Evolutionary conservation across 1,284 basidiomycete genomes (phyloP).

Genomic region (Anthracocystis panici-leucophaei): DNA sequence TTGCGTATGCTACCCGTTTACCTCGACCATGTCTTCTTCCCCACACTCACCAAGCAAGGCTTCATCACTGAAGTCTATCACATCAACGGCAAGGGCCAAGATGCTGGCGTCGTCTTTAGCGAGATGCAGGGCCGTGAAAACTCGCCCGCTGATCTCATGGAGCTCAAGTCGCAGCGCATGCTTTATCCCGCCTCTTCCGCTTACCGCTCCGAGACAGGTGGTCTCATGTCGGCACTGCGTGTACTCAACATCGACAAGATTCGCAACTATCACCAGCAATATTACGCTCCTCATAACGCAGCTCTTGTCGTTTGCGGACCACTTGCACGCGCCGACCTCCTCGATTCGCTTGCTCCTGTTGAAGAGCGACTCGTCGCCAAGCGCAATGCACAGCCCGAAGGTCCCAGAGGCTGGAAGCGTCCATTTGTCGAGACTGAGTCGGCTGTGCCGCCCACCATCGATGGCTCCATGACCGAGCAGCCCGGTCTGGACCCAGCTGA

Average conservation of each 20-base stretch:
- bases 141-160: slow-evolving; percentile 89
- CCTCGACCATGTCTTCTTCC: slow-evolving; percentile 96
- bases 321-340: slow-evolving; percentile 74
- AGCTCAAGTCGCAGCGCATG: slow-evolving; percentile 75
- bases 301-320: slow-evolving; percentile 85
- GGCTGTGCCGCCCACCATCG: slow-evolving; percentile 74
- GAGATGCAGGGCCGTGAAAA: slow-evolving; percentile 97
- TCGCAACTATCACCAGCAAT: slow-evolving; percentile 85
- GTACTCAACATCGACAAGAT: slow-evolving; percentile 89
- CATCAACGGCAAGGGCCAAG: slow-evolving; percentile 87
- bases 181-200: slow-evolving; percentile 86
- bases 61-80: slow-evolving; percentile 87
- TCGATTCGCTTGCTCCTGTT: slow-evolving; percentile 75
- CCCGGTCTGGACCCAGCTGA: slow-evolving; percentile 61
- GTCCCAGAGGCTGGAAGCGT: slow-evolving; percentile 86
- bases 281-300: slow-evolving; percentile 95
- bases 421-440: slow-evolving; percentile 92
- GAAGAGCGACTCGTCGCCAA: slow-evolving; percentile 61
- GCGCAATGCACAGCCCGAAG: slow-evolving; percentile 73
- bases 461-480: slow-evolving; percentile 48
- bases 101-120: slow-evolving; percentile 89
- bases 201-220: slow-evolving; percentile 96
- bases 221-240: slow-evolving; percentile 90
- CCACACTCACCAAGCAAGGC: slow-evolving; percentile 89
- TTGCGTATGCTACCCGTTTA: slow-evolving; percentile 93